Conservation (phyloP, 129 eudicot genomes). For the Lactuca sativa region DNA sequence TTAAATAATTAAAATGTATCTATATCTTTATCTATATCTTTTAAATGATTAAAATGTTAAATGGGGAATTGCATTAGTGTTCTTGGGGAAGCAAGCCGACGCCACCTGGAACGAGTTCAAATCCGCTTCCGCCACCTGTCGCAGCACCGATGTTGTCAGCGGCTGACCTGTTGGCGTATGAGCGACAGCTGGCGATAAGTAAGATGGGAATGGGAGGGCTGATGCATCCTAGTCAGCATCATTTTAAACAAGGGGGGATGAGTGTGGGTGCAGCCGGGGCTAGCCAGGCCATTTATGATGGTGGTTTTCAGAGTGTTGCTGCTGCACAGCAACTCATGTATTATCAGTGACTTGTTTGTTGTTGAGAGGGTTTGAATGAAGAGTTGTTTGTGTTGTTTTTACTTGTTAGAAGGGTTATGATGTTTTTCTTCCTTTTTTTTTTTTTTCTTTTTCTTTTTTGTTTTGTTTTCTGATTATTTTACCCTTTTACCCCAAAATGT, state of each 20-base stretch:
- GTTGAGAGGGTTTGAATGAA: neutral
- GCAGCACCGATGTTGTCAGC: constrained; percentile 70
- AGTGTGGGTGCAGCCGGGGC: constrained; percentile 68
- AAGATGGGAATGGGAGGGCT: constrained; percentile 62
- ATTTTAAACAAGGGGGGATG: constrained; percentile 48
- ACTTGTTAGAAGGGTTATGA: constrained; percentile 21
- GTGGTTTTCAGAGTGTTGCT: constrained; percentile 82
- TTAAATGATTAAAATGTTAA: no score
- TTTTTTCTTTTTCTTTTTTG: neutral
- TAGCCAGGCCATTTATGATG: constrained; percentile 91
- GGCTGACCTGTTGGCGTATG: constrained; percentile 67
- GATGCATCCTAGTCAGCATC: constrained; percentile 64
- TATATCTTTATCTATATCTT: no score
- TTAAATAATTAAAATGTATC: no score
- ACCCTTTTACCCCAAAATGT: constrained; percentile 9
- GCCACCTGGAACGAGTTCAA: constrained; percentile 84
- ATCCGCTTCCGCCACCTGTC: constrained; percentile 91
- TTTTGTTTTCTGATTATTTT: neutral
- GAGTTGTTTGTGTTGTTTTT: constrained; percentile 19
- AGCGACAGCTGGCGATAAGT: constrained; percentile 73
- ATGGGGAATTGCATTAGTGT: constrained; percentile 40
- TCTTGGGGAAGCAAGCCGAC: constrained; percentile 99
- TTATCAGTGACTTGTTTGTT: constrained; percentile 61
- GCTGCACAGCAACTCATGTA: constrained; percentile 99
- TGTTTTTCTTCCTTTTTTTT: constrained; percentile 15